Percentiles rank a stretch among this genome's conserved stretches.
phyloP scores from a whole-genome alignment of 2,329 filamentous ascomycete genomes.

The Tolypocladium ophioglossoides region DNA sequence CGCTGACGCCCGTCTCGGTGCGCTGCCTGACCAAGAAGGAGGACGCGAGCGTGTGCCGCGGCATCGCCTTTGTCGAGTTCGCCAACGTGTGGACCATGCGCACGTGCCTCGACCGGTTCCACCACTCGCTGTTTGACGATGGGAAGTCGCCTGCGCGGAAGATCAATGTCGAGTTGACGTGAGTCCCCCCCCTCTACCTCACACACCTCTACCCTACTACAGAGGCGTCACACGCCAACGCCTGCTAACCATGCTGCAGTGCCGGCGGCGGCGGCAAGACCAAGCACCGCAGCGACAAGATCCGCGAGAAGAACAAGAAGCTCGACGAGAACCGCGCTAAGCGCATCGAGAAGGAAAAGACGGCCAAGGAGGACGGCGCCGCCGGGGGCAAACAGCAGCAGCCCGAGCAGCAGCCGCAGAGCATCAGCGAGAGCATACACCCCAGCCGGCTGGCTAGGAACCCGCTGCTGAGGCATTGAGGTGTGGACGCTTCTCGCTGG shows the following conservation, averaged over 20 bases:
- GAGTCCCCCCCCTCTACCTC: constrained; percentile 30
- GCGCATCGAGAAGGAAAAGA: constrained; percentile 36
- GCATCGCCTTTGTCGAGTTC: constrained; percentile 86
- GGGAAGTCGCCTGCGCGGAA: constrained; percentile 47
- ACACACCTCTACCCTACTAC: too few species aligned
- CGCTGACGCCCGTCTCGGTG: constrained; percentile 38
- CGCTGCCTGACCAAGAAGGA: constrained; percentile 63
- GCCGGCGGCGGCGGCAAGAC: constrained; percentile 81
- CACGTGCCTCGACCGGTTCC: constrained; percentile 81
- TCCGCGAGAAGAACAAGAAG: constrained; percentile 77
- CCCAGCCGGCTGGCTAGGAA: constrained; percentile 35
- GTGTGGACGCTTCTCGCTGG: neutral
- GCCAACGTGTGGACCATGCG: constrained; percentile 80
- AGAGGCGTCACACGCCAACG: too few species aligned
- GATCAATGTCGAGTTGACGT: constrained; percentile 91
- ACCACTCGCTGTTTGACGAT: constrained; percentile 68
- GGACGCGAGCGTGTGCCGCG: constrained; percentile 52
- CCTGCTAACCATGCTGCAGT: constrained; percentile 29
- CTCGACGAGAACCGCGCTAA: constrained; percentile 55
- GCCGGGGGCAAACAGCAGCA: constrained; percentile 14
- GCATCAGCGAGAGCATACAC: constrained; percentile 30
- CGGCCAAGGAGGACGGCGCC: constrained; percentile 18
- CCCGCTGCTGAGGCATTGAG: constrained; percentile 4
- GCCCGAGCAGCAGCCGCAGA: constrained; percentile 11
- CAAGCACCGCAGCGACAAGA: constrained; percentile 60